These are phyloP conservation scores for Fraxinus excelsior DNA, from an alignment of 257 asterid species.

Conservation along the genomic window DNA sequence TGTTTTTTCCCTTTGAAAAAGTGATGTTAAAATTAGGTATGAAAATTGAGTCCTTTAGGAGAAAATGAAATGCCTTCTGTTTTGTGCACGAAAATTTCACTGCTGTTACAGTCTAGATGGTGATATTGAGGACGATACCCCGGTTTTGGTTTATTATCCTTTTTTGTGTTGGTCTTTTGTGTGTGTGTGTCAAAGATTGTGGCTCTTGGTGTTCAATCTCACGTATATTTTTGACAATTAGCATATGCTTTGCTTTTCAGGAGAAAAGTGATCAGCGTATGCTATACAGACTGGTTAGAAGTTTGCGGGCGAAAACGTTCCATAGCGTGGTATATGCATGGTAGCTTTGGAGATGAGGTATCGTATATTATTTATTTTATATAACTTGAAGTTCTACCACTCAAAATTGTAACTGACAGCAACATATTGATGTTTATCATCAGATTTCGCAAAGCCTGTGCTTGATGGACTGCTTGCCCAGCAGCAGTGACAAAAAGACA, in stretches of 20 bases:
- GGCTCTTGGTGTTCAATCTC: neutral
- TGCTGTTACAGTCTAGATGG: neutral
- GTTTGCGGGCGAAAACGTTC: conserved; percentile 24
- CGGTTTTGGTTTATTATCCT: neutral
- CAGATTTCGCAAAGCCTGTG: conserved; percentile 50
- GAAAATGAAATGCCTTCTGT: neutral
- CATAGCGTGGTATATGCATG: conserved; percentile 32
- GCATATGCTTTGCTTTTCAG: conserved; percentile 28
- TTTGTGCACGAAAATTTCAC: neutral
- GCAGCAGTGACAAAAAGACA: conserved; percentile 59
- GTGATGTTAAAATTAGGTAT: no score
- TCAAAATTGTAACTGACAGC: neutral
- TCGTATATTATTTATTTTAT: neutral
- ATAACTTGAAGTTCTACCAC: conserved; percentile 20
- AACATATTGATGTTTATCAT: neutral
- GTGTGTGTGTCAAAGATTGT: neutral
- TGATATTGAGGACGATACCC: neutral
- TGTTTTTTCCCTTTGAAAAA: conserved; percentile 29
- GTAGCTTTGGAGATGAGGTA: conserved; percentile 57
- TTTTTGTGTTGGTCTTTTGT: neutral
- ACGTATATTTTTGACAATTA: neutral
- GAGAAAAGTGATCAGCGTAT: conserved; percentile 21
- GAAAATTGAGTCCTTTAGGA: neutral
- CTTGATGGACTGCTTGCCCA: conserved; percentile 69
- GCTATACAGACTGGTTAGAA: neutral